These are phyloP conservation scores for Arthroderma uncinatum DNA, from an alignment of 2,329 filamentous ascomycete genomes.

Conservation along the genomic window DNA sequence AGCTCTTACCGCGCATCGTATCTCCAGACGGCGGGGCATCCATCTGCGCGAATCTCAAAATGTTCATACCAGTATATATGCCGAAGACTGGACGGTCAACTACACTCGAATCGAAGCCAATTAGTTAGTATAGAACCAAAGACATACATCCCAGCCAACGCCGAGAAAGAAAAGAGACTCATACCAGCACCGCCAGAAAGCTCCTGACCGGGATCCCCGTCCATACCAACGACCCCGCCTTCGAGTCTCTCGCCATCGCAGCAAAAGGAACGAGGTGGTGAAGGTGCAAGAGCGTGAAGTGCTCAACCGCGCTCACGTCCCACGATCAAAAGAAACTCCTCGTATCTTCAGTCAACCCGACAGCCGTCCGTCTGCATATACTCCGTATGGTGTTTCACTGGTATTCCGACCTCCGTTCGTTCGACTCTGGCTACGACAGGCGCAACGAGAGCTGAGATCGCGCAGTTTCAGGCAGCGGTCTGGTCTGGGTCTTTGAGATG, in stretches of 20 bases:
- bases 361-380: not conserved
- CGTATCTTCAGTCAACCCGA: not conserved
- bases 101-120: constrained; percentile 15
- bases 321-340: not conserved
- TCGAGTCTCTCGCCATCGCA: constrained; percentile 21
- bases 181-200: constrained; percentile 33
- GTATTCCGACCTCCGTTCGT: too few relatives aligned
- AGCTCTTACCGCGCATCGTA: not conserved
- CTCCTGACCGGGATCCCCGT: constrained; percentile 25
- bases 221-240: constrained; percentile 23
- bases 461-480: not conserved
- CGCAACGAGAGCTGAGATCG: not conserved
- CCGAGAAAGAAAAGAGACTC: constrained; percentile 12
- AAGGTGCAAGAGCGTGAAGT: not conserved
- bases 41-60: not conserved
- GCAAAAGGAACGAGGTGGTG: not conserved
- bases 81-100: constrained; percentile 36
- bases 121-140: not conserved
- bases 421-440: not conserved
- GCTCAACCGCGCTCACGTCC: not conserved
- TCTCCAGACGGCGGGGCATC: not conserved
- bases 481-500: not conserved
- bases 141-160: not conserved
- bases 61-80: constrained; percentile 33
- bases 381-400: too few relatives aligned